Base-by-base conservation (phyloP, 208 protist species). In the Leishmania turanica region DNA sequence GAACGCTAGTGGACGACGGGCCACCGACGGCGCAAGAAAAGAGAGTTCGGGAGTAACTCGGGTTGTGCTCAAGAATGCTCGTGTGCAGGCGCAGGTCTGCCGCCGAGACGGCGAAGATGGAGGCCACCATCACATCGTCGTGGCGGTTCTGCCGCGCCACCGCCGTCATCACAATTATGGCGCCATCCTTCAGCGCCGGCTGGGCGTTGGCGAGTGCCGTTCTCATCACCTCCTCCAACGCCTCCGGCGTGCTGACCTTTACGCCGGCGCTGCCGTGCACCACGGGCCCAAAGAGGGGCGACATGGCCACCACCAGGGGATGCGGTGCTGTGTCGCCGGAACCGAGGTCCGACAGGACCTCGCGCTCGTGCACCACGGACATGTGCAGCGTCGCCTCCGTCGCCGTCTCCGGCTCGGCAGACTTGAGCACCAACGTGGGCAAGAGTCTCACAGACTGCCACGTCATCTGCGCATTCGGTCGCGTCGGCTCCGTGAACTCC, bases 11-110 rank as follows among this genome's bases (percentile, higher is more conserved):
- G 11, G 87, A 93, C 42, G 86, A 89, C n/a, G 87, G 87, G 47
- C 85, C 87, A 53, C 82, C 84, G 31, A 92, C 75, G 8, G 89
- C 82, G 78, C 91, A 87, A 27, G 79, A 80, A 80, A 93, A 95
- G 66, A 95, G 78, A 2, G 81, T 75, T 60, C 86, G 86, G n/a
- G 82, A 83, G 71, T 79, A 85, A 37, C 76, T 76, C 21, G 65
- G 45, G 69, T 85, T 84, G 58, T 77, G 78, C 40, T 90, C 85
- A 27, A 87, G 40, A 27, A 88, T 56, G 72, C 79, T 74, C 27
- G 84, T 79, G 82, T 84, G 89, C 21, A 86, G 86, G 56, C 74
- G 72, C 81, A 91, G 84, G 80, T 88, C 85, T 11, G 74, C 74
- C 21, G 86, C 77, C 70, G 79, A 86, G 31, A 84, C 72, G 62